Evolutionary conservation across 2,329 filamentous ascomycete species (phyloP).

Genomic region (Diaporthe nobilis): DNA sequence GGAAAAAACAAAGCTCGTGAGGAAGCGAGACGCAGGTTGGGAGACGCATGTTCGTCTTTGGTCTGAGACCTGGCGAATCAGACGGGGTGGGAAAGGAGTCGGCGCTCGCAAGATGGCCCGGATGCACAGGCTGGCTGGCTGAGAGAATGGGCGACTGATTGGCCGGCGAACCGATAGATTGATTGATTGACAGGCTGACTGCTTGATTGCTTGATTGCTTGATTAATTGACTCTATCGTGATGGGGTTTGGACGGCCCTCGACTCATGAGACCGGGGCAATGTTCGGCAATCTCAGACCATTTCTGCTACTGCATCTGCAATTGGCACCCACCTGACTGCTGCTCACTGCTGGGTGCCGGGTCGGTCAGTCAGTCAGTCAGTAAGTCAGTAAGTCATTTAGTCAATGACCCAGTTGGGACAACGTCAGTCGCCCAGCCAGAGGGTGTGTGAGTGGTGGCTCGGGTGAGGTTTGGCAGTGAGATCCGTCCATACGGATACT

Average conservation of each 20-base stretch:
- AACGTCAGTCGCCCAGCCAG: constrained; percentile 1
- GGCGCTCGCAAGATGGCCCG: background rate
- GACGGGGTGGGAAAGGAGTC: background rate
- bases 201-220: background rate
- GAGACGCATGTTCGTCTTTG: background rate
- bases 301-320: constrained; percentile 4
- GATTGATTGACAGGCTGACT: background rate
- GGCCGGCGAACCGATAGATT: background rate
- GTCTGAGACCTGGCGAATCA: constrained; percentile 30
- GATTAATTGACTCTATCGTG: constrained; percentile 21
- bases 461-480: background rate
- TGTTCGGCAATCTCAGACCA: constrained; percentile 16
- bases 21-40: constrained; percentile 9
- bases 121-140: background rate
- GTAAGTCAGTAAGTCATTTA: background rate
- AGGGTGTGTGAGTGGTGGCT: constrained; percentile 7
- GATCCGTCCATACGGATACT: constrained; percentile 24
- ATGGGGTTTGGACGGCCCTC: constrained; percentile 10
- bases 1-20: background rate
- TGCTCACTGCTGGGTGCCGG: background rate
- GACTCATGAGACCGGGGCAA: constrained; percentile 26
- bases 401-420: background rate
- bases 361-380: background rate
- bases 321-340: constrained; percentile 6
- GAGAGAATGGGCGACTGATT: background rate